Conservation (phyloP, 2,329 filamentous ascomycete genomes). For the Botryosphaeria dothidea region DNA sequence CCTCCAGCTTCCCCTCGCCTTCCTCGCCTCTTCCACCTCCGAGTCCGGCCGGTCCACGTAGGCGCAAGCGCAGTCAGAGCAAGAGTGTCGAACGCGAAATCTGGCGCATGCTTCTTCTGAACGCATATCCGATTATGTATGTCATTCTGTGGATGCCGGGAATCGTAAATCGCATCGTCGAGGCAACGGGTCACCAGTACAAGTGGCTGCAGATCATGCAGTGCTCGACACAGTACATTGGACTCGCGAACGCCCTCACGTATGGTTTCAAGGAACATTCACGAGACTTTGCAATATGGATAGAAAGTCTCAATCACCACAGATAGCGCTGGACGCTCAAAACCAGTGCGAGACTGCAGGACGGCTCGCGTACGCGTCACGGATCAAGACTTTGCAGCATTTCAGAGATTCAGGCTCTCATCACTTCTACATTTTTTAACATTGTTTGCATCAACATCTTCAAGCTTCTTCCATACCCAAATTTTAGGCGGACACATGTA, state of each 20-base stretch:
- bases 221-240: constrained; percentile 29
- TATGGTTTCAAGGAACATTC: constrained; percentile 27
- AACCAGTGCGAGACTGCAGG: background rate
- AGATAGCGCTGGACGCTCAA: background rate
- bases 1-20: background rate
- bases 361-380: background rate
- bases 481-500: background rate
- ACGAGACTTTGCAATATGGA: constrained; percentile 9
- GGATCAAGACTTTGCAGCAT: background rate
- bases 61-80: constrained; percentile 15
- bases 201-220: constrained; percentile 24
- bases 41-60: background rate
- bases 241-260: constrained; percentile 25
- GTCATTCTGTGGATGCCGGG: constrained; percentile 37
- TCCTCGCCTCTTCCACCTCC: background rate
- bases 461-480: background rate
- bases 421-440: background rate
- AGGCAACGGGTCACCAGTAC: constrained; percentile 23
- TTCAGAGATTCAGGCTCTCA: background rate
- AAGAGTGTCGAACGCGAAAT: constrained; percentile 26
- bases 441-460: too few species aligned
- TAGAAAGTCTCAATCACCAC: background rate
- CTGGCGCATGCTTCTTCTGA: constrained; percentile 33
- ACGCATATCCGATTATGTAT: constrained; percentile 37
- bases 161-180: constrained; percentile 29